Evolutionary conservation across 805 yeast species (phyloP), one percentile per base, ranked within the genome.

Genomic region (Candida glaebosa): DNA sequence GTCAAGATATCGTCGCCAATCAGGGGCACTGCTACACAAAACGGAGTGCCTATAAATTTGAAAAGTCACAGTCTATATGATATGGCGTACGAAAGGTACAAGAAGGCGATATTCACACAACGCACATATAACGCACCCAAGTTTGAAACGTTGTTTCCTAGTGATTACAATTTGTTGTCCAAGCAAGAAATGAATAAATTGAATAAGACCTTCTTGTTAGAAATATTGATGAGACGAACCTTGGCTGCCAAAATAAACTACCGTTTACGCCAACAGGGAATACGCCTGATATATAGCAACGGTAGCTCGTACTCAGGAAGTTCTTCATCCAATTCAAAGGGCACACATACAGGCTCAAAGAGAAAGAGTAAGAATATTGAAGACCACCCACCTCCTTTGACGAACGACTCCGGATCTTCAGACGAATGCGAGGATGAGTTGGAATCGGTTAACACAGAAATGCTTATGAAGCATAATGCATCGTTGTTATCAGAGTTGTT

Each of bases 241-340:
- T 48, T 68, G 46, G 67, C 71, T 25, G 74, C 72, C 5, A 69
- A 69, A 50, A 56, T 69, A 18, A 65, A 53, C 3, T 69, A 56
- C 43, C 46, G 75, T 31, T 51, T 69, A 36, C 43, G 43, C 14
- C 58, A 57, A 26, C 44, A 42, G 34, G 50, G 50, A 9, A 28
- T 28, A 12, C 26, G 14, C 18, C 25, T 38, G n/a, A n/a, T n/a
- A 18, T 32, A 39, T n/a, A 25, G 17, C 19, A 6, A 30, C 6
- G 6, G 20, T 18, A 10, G 10, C 30, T 12, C 4, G 18, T 14
- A n/a, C 16, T 28, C 7, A 26, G 34, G 12, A 10, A 19, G 38
- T 14, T 31, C 24, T 17, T 20, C 14, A 10, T 40, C 45, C 15
- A 34, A 30, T 15, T 42, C 44, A 3, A 39, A 41, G 16, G 40